Conservation (phyloP, 495 filamentous ascomycete genomes). For the Penicillium daleae region DNA sequence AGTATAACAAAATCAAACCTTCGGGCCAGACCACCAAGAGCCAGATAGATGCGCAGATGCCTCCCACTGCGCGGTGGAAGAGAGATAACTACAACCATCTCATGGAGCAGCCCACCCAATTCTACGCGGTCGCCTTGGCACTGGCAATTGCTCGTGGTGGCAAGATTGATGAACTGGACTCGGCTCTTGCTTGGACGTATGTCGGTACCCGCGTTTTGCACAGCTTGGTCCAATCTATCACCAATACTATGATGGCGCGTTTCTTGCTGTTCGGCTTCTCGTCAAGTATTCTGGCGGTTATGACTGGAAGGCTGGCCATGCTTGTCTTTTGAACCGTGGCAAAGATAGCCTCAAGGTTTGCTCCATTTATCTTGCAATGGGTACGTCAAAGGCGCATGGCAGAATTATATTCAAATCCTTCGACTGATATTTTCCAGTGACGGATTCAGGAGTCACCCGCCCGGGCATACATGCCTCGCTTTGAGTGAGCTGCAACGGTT, state of each 20-base stretch:
- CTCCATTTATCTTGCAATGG: background rate
- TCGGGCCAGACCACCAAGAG: constrained; percentile 14
- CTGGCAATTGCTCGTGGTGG: constrained; percentile 24
- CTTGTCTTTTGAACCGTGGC: constrained; percentile 13
- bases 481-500: background rate
- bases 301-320: constrained; percentile 23
- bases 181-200: constrained; percentile 28
- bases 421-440: background rate
- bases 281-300: constrained; percentile 20
- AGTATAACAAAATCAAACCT: constrained; percentile 11
- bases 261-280: constrained; percentile 23
- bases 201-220: constrained; percentile 27
- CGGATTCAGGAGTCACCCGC: background rate
- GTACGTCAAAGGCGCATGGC: background rate
- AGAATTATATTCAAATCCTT: background rate
- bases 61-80: constrained; percentile 32
- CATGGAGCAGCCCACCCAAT: constrained; percentile 36
- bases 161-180: constrained; percentile 14
- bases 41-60: constrained; percentile 25
- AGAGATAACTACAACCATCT: constrained; percentile 35
- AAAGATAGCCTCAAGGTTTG: background rate
- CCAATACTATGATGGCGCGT: constrained; percentile 18
- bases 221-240: constrained; percentile 26
- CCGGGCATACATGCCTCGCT: background rate
- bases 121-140: constrained; percentile 31